Base-by-base conservation (phyloP, 176 grass and related monocot genomes). In the Cenchrus fungigraminus region DNA sequence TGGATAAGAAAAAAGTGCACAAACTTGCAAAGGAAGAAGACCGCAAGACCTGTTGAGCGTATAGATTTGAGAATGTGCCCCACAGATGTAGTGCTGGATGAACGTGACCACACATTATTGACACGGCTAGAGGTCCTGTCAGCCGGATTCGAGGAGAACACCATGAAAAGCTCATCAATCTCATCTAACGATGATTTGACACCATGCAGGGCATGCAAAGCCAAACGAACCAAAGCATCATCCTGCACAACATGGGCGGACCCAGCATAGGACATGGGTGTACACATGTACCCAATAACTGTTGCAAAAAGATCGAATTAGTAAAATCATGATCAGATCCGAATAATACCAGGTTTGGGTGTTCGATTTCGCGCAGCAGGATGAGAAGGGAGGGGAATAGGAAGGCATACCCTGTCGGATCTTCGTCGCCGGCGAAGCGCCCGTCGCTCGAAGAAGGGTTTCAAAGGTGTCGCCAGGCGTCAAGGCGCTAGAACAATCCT, bases 21-120 rank as follows among this genome's bases (percentile, higher is more conserved):
- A 83, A 98, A 98, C 71, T 95, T 88, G 62, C 88, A 77, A 78
- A 98, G 86, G 78, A 95, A 98, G 80, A 83, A 95, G 53, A 98
- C 90, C 62, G 91, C 82, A 66, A 95, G 78, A 71, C 93, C 97
- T 45, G 91, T 84, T 6, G 56, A 79, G 64, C 79, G 58, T 74
- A 91, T 88, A 40, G 89, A 94, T 91, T 71, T 95, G 82, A 98
- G 91, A 82, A 98, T 88, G 66, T 94, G 87, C 49, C 91, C 89
- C 43, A 94, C 64, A 57, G 91, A 83, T 64, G 73, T 79, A 56
- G 88, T 94, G 83, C 93, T 98, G 58, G 88, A 87, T 64, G 86
- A 90, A 71, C 84, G 93, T 79, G 84, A 98, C 97, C 97, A 98
- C 52, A 95, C 86, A 84, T 85, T 89, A 68, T 88, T 66, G 59